Percentiles rank a stretch among this genome's conserved stretches.
phyloP scores from a whole-genome alignment of 2,329 filamentous ascomycete genomes.

The Fusarium virguliforme region DNA sequence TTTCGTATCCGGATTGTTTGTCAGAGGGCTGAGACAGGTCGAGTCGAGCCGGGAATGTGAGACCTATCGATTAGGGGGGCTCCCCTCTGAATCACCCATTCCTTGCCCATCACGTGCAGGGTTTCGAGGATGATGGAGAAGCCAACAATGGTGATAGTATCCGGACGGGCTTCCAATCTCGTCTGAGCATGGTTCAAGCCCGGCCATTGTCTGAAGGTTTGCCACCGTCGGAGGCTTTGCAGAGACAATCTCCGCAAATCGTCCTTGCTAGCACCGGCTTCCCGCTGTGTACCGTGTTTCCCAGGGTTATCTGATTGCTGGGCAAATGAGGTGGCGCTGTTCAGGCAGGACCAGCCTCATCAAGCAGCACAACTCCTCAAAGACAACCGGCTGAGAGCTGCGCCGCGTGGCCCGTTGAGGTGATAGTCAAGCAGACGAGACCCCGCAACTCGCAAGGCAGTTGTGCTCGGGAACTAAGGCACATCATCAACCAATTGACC shows the following conservation, averaged over 20 bases:
- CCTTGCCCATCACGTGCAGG: conserved; percentile 30
- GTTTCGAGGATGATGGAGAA: conserved; percentile 17
- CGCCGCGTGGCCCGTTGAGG: conserved; percentile 24
- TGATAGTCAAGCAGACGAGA: conserved; percentile 31
- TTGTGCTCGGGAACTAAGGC: conserved; percentile 21
- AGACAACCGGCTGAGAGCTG: conserved; percentile 28
- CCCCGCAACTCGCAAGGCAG: conserved; percentile 21
- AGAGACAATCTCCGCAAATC: conserved; percentile 6
- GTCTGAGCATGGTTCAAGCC: neutral
- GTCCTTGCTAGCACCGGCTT: conserved; percentile 12
- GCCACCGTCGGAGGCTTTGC: neutral
- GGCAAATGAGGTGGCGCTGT: conserved; percentile 31
- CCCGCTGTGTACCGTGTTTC: conserved; percentile 14
- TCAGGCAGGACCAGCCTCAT: conserved; percentile 28
- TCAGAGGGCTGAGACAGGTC: conserved; percentile 29
- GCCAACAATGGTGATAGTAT: conserved; percentile 14
- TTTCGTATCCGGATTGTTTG: conserved; percentile 36
- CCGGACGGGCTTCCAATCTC: neutral
- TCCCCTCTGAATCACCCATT: conserved; percentile 16
- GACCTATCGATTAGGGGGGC: conserved; percentile 16
- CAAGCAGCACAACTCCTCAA: conserved; percentile 17
- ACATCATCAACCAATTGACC: conserved; percentile 21
- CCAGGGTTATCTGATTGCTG: conserved; percentile 15
- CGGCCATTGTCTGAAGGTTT: neutral
- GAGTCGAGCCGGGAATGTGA: conserved; percentile 17